Base-by-base conservation (phyloP, 108 stramenopile genomes). In the Discostella pseudostelligera region DNA sequence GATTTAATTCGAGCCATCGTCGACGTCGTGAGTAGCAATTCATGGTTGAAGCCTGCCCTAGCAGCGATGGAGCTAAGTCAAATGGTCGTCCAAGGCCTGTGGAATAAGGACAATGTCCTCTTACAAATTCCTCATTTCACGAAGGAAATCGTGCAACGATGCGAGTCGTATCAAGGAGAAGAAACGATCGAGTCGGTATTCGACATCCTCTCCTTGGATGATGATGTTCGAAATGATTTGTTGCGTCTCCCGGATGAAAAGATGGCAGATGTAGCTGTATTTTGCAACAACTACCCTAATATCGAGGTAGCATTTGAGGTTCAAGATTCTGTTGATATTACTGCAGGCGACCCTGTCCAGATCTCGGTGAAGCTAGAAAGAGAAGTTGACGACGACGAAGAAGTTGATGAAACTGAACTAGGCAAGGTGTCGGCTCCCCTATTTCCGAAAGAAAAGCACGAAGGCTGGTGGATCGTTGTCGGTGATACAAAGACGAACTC, bases 51-150 rank as follows among this genome's bases (percentile, higher is more conserved):
- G 72, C 97, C 98, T 21, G 97, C 98, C 12, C 79, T 99, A 24
- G 96, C 92, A 47, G 96, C 97, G 12, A 99, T 99, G 99, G 98
- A 99, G 74, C 75, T 99, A 10, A 93, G 93, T 48, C 98, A 99
- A 68, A 97, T 97, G 97, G 84, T 99, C 56, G 96, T 98, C 17
- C 98, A 99, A 70, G 98, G 96, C 25, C 77, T 96, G 13, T 98
- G 97, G 97, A 96, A 88, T 63, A 90, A 86, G 59, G 99, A 98
- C 66, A 74, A 94, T 70, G 81, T 87, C 8, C 72, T 97, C 47
- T 83, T 93, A 68, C 93, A 94, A 75, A 88, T 99, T 43, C 99
- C 99, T 39, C 96, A 98, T 74, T 97, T 99, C 77, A 94, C 93
- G 10, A 83, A 89, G 25, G 99, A 94, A 51, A 92, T 96, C 47